Evolutionary conservation across 305 asterid species (phyloP), one percentile per base, ranked within the genome.

Genomic region (Fraxinus latifolia): DNA sequence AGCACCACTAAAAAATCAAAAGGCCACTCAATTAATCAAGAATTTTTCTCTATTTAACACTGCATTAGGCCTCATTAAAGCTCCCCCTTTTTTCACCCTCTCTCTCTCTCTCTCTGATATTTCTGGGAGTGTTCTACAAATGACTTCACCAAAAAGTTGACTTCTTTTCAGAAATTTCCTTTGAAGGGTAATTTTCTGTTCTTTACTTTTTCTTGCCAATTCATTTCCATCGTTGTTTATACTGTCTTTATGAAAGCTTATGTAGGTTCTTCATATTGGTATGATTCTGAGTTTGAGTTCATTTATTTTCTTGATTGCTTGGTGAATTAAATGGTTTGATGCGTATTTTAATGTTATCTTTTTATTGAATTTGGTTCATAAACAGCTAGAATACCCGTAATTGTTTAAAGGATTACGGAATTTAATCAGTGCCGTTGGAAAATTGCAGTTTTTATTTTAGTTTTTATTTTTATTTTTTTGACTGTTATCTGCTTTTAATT

Each of bases 1-100:
- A 78, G 74, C 2, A 3, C 70, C 60, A 23, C 17, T 19, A 80
- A 72, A 9, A 36, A 36, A 3, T 67, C 36, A 25, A 27, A 33
- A 36, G 25, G 25, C 31, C 14, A 74, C 58, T 76, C 12, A 14
- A 25, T 44, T 73, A 83, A 83, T 78, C 58, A 81, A 55, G 47
- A 47, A 55, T 29, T 58, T 77, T 17, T 80, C 42, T 65, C 84
- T 87, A 88, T 86, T 87, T 88, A 89, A 87, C 74, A 19, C 86
- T 8, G 36, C 74, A 19, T 74, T 72, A 77, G 21, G 50, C 83
- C 76, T 31, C 6, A 25, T 47, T 72, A 79, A 72, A 42, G 21
- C 6, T 31, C 23, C 12, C 76, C 68, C 58, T 78, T 68, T 80
- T 50, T 23, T 1, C n/a, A 27, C 87, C 84, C 89, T 77, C 86